Evolutionary conservation across 2,329 filamentous ascomycete species (phyloP).

Genomic region (Pyrenochaeta sp.): DNA sequence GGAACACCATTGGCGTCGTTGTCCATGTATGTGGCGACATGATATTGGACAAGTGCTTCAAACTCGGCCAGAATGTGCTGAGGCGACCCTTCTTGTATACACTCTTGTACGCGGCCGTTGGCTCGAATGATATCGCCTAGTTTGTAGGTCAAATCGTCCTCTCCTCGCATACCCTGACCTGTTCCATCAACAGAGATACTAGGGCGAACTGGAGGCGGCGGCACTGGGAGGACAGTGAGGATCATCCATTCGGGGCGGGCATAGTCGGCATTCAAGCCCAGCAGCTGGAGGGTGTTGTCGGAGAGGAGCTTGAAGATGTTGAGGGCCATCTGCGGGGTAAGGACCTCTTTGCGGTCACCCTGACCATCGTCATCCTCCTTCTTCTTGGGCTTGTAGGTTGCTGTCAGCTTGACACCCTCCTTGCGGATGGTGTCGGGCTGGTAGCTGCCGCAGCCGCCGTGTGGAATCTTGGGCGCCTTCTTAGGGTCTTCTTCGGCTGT

Average conservation of each 20-base stretch:
- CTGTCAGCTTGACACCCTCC: slow-evolving; percentile 83
- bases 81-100: slow-evolving; percentile 89
- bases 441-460: slow-evolving; percentile 92
- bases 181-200: slow-evolving; percentile 98
- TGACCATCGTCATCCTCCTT: slow-evolving; percentile 76
- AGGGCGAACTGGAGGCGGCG: slow-evolving; percentile 92
- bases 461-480: slow-evolving; percentile 58
- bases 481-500: slow-evolving; percentile 69
- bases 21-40: slow-evolving; percentile 99
- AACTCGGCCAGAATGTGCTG: slow-evolving; percentile 92
- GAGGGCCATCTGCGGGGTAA: slow-evolving; percentile 85
- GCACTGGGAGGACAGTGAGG: slow-evolving; percentile 91
- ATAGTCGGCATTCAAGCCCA: slow-evolving; percentile 94
- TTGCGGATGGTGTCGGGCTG: slow-evolving; percentile 85
- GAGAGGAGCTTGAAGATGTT: slow-evolving; percentile 87
- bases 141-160: slow-evolving; percentile 99
- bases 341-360: slow-evolving; percentile 75
- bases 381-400: slow-evolving; percentile 74
- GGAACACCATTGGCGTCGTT: slow-evolving; percentile 98
- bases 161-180: slow-evolving; percentile 88
- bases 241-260: slow-evolving; percentile 99
- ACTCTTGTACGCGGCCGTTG: slow-evolving; percentile 92
- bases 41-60: slow-evolving; percentile 91
- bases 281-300: slow-evolving; percentile 80
- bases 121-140: slow-evolving; percentile 97